Base-by-base conservation (phyloP, 768 basidiomycete species). In the Suillus alpinus region DNA sequence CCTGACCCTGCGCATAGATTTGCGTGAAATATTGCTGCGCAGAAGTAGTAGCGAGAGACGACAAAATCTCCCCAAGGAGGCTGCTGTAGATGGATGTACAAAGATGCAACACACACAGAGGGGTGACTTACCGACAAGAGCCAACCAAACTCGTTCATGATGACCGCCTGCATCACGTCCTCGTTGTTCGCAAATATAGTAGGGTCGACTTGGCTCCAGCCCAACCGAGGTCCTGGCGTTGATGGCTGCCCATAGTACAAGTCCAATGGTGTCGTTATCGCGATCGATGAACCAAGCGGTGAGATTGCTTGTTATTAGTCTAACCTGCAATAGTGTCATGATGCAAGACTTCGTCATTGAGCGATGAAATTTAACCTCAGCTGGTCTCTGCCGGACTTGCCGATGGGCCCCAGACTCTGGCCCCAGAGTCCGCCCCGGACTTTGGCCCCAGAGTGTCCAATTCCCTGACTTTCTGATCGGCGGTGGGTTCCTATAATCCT, bases 141-240 rank as follows among this genome's bases (percentile, higher is more conserved):
- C 77, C 6, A 75, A 74, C 81, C 81, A 82, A 1, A 69, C 69
- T 3, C 71, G 67, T 51, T 80, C 75, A 20, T 80, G 4, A 78
- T 62, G 4, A 82, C 65, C 37, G 72, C 70, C 8, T 73, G 16
- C 13, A 67, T 70, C 44, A 81, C 67, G 43, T 68, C 67, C 4
- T 70, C 62, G 52, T 73, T 64, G 16, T 66, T 68, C 0, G 73
- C 68, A n/a, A 67, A 64, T 16, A 60, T 59, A 41, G 13, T 18
- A 13, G 69, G 59, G 46, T 66, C 62, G 41, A 71, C 53, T 58
- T 62, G 44, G 23, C 49, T 41, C 72, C 71, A 71, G 34, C 63
- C 62, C 20, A 73, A 66, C n/a, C 62, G 59, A 14, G 59, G 63
- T 1, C 65, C 73, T 0, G 63, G 26, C 26, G 63, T 60, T 55